Evolutionary conservation across 2,329 filamentous ascomycete genomes (phyloP).

Genomic region (Trichoderma aggressivum): DNA sequence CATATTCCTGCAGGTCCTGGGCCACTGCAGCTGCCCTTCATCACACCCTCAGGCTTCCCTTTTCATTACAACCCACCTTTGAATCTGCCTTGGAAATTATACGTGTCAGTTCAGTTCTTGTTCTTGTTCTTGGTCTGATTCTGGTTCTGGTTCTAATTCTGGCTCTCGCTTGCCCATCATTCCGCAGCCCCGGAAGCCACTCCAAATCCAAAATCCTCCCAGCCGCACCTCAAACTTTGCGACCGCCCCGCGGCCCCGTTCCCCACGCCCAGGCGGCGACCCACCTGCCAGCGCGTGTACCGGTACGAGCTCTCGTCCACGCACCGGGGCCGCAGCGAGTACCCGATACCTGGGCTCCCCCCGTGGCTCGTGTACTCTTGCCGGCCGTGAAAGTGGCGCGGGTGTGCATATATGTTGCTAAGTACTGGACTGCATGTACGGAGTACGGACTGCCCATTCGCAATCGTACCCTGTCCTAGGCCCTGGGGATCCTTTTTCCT

Average conservation of each 20-base stretch:
- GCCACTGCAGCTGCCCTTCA: background rate
- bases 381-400: background rate
- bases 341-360: background rate
- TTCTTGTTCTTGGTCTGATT: too few species aligned
- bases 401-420: background rate
- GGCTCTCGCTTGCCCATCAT: background rate
- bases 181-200: conserved; percentile 1
- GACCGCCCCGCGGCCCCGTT: conserved; percentile 7
- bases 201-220: background rate
- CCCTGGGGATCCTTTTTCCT: background rate
- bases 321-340: background rate
- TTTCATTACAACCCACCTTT: background rate
- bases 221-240: conserved; percentile 1
- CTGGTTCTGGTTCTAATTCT: background rate
- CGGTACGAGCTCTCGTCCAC: background rate
- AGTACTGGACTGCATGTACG: too few species aligned
- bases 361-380: background rate
- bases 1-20: conserved; percentile 14
- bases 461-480: background rate
- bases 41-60: background rate
- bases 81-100: background rate
- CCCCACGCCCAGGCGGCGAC: conserved; percentile 1
- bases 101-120: too few species aligned
- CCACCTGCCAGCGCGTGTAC: background rate
- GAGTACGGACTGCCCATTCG: too few species aligned